These are phyloP conservation scores for Wickerhamomyces silvicola DNA, from an alignment of 805 yeast genomes.

Conservation along the genomic window DNA sequence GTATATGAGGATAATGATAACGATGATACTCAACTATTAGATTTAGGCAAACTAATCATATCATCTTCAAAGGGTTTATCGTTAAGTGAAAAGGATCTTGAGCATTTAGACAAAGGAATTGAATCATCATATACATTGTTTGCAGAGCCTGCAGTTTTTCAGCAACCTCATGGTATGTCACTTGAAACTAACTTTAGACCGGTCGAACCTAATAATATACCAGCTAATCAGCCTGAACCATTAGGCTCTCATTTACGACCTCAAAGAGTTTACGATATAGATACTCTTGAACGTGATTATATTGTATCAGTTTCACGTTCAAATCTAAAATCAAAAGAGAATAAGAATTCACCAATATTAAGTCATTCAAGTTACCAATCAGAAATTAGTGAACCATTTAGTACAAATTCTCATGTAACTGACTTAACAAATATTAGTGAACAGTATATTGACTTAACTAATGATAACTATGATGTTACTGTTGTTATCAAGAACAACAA, in stretches of 20 bases:
- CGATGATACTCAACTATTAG: constrained; percentile 13
- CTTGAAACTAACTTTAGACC: no score
- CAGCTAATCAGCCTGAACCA: no score
- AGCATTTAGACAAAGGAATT: constrained; percentile 10
- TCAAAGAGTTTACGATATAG: constrained; percentile 10
- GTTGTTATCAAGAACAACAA: background rate
- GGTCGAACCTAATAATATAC: no score
- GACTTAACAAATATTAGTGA: constrained; percentile 8
- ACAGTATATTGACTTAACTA: constrained; percentile 9
- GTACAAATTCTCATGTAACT: constrained; percentile 9
- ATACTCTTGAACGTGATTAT: constrained; percentile 14
- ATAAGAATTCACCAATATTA: constrained; percentile 8
- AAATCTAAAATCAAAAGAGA: constrained; percentile 1
- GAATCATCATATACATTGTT: no score
- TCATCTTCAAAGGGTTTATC: constrained; percentile 8
- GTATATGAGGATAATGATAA: background rate
- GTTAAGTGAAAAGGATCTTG: constrained; percentile 4
- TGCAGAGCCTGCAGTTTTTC: no score
- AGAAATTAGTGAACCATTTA: constrained; percentile 19
- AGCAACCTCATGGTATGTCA: no score
- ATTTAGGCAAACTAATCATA: constrained; percentile 15
- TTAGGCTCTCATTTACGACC: constrained; percentile 14
- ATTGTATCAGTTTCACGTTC: constrained; percentile 8
- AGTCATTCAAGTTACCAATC: constrained; percentile 22
- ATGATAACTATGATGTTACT: constrained; percentile 4